A percentile compares a stretch with the other conserved stretches of the same genome.
phyloP scores from a whole-genome alignment of 1,284 basidiomycete genomes.

The Austroboletus niveus region DNA sequence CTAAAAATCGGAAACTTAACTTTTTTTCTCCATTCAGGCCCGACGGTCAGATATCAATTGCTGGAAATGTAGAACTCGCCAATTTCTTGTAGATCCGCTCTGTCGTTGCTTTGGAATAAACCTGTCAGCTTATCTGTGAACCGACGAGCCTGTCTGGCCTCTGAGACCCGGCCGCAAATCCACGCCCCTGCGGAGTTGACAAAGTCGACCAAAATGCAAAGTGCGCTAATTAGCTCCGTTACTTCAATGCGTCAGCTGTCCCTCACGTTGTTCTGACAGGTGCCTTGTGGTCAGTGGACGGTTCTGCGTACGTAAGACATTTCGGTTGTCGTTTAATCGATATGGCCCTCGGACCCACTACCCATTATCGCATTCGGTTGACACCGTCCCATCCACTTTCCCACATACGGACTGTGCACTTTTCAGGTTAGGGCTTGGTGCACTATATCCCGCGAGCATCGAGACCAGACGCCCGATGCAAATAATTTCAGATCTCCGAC shows the following conservation, averaged over 20 bases:
- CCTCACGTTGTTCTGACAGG: constrained; percentile 33
- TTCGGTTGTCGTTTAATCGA: constrained; percentile 38
- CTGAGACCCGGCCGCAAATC: constrained; percentile 32
- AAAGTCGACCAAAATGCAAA: constrained; percentile 35
- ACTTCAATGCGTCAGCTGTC: constrained; percentile 25
- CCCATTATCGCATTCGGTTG: constrained; percentile 33
- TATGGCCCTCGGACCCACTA: constrained; percentile 39
- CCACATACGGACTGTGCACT: constrained; percentile 31
- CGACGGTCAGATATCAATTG: constrained; percentile 13
- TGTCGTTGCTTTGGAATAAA: constrained; percentile 24
- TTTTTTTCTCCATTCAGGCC: constrained; percentile 11
- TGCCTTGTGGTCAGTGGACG: constrained; percentile 32
- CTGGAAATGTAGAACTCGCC: constrained; percentile 26
- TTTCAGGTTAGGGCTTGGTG: constrained; percentile 36
- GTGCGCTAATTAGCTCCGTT: constrained; percentile 33
- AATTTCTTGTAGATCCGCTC: constrained; percentile 24
- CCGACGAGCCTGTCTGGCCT: constrained; percentile 16
- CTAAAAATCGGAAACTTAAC: constrained; percentile 18
- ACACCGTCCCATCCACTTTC: constrained; percentile 31
- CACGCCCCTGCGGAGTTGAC: constrained; percentile 28
- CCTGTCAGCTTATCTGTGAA: constrained; percentile 18
- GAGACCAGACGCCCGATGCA: constrained; percentile 35
- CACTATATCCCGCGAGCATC: constrained; percentile 38
- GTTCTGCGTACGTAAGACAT: constrained; percentile 34
- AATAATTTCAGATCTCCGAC: constrained; percentile 38